Base-by-base conservation (phyloP, 1,284 basidiomycete genomes). In the Erythrobasidium hasegawianum region DNA sequence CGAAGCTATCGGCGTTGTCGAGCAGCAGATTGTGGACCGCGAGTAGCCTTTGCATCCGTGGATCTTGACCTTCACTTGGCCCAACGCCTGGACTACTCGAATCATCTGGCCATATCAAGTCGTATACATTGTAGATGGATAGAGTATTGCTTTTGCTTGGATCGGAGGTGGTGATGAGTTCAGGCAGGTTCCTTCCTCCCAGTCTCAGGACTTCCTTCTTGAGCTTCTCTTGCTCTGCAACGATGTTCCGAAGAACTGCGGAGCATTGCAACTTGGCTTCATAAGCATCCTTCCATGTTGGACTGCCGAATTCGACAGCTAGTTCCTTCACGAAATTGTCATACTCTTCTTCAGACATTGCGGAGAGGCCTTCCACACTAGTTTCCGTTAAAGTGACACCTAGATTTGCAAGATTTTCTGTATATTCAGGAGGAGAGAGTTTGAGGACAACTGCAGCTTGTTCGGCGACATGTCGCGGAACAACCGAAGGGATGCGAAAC, bases 1-100 rank as follows among this genome's bases (percentile, higher is more conserved):
- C 75, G 71, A 89, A 97, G 53, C 86, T 78, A 18, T 82, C 73
- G 0, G 85, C 76, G 13, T 83, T 79, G 10, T 79, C 76, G 84
- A 95, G 87, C 69, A 97, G 78, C 68, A 86, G 82, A 64, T 82
- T 82, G 77, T 96, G 91, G 0, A 87, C 81, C 0, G 87, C 89
- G 68, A 89, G 41, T 27, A 65, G 40, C 33, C 43, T n/a, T 47
- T 47, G 43, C 22, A 24, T 24, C 33, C 33, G n/a, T n/a, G n/a
- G n/a, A n/a, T 33, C 33, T 4, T 5, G 33, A 5, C 33, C 33
- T 33, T 4, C 33, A 11, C 33, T 33, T 11, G 4, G 33, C 33
- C 5, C 33, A 33, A 11, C n/a, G 11, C 11, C 33, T 33, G 33
- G 11, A 4, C 5, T 11, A 11, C 11, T 33, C 5, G 33, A 11